Evolutionary conservation across 2,329 filamentous ascomycete species (phyloP).

Genomic region (Fusarium multiceps): DNA sequence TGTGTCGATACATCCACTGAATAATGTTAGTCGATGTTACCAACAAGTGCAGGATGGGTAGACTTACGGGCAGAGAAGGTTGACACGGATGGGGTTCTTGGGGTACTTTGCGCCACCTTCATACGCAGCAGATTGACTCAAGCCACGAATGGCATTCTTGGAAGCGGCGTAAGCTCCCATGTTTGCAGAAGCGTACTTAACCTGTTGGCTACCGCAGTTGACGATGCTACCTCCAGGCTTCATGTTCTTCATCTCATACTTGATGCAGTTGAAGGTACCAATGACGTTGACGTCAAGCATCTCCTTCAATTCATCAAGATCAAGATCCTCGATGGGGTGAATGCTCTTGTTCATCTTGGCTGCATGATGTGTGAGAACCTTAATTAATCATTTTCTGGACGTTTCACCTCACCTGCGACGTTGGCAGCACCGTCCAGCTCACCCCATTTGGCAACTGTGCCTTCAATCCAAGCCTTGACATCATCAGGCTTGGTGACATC

Average conservation of each 20-base stretch:
- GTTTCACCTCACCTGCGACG: slow-evolving; percentile 47
- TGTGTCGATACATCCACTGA: slow-evolving; percentile 45
- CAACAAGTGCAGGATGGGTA: accelerated
- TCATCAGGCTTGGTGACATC: slow-evolving; percentile 49
- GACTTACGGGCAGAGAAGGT: slow-evolving; percentile 40
- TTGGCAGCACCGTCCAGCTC: slow-evolving; percentile 52
- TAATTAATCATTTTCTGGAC: accelerated
- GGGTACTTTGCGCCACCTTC: slow-evolving; percentile 45
- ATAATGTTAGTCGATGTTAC: background rate
- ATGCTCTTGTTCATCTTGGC: slow-evolving; percentile 46
- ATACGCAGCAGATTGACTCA: slow-evolving; percentile 46
- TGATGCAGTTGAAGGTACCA: slow-evolving; percentile 44
- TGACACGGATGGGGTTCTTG: slow-evolving; percentile 43
- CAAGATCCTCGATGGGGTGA: slow-evolving; percentile 41
- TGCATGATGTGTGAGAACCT: background rate
- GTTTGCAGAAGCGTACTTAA: slow-evolving; percentile 52
- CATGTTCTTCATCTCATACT: slow-evolving; percentile 52
- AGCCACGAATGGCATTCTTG: slow-evolving; percentile 48
- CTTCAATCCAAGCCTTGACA: slow-evolving; percentile 51
- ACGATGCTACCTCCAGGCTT: slow-evolving; percentile 58
- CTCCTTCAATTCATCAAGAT: slow-evolving; percentile 38
- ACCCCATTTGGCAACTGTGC: slow-evolving; percentile 50
- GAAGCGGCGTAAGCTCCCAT: slow-evolving; percentile 50
- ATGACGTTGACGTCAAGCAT: slow-evolving; percentile 44
- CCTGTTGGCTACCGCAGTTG: slow-evolving; percentile 59